Base-by-base conservation (phyloP, 352 stramenopile genomes). In the Globisporangium nodosum region DNA sequence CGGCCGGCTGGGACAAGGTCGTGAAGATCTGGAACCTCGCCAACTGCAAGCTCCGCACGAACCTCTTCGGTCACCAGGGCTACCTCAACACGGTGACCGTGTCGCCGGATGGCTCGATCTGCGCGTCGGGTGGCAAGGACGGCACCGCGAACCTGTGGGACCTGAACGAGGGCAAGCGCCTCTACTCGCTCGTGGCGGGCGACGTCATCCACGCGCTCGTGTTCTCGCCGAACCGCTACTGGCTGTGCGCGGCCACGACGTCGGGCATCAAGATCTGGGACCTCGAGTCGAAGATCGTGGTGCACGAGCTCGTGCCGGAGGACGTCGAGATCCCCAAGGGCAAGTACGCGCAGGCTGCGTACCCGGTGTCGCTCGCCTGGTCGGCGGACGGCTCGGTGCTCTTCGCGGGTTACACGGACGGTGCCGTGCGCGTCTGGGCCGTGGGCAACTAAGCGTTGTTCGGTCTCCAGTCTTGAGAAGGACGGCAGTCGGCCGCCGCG, bases 11-110 rank as follows among this genome's bases (percentile, higher is more conserved):
- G 97, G 98, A 99, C 85, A 98, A 98, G 78, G 87, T 99, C 45
- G 97, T 99, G 35, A 99, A 99, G 94, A 98, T 99, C 63, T 99
- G 97, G 97, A 97, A 97, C 80, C 63, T 97, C 45, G 96, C 90
- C 64, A 99, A 99, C 92, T 99, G 96, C 94, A 99, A 99, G 81
- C 95, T 99, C 63, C 93, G 96, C 76, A 99, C 95, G 61, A 98
- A 99, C 85, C 82, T 99, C 21, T 96, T 99, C 73, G 98, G 98
- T 79, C 97, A 99, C 91, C 90, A 90, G 59, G 97, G 96, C 68
- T 99, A 99, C 92, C 83, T 99, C 47, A 99, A 99, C 96, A 99
- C 96, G 56, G 97, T 99, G 37, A 99, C 97, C 52, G 97, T 99
- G 54, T 99, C 96, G 55, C 98, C 98, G 8, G 98, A 99, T 92